A percentile compares a stretch with the other conserved stretches of the same genome.
These are phyloP conservation scores for Withania somnifera DNA, from an alignment of 305 asterid genomes.

Conservation along the genomic window DNA sequence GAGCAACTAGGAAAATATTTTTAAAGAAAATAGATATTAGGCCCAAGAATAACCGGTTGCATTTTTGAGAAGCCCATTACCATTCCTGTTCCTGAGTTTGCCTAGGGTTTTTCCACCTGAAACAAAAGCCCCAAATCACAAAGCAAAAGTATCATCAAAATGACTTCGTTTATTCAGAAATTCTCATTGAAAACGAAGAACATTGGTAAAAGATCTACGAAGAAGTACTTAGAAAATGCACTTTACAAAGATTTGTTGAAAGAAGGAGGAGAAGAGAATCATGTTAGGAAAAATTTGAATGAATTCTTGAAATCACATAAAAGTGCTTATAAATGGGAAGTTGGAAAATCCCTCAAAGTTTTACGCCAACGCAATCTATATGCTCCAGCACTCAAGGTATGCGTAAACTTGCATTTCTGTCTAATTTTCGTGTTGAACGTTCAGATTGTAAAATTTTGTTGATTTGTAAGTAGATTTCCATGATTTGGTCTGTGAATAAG, in stretches of 20 bases:
- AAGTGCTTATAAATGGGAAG: conserved; percentile 91
- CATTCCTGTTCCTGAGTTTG: background rate
- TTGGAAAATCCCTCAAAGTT: conserved; percentile 55
- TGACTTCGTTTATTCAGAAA: conserved; percentile 80
- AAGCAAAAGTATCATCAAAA: conserved; percentile 6
- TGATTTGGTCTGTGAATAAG: background rate
- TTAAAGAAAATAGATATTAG: too few relatives aligned
- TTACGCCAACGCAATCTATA: conserved; percentile 73
- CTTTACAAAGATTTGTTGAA: conserved; percentile 70
- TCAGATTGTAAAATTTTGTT: background rate
- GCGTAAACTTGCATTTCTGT: background rate
- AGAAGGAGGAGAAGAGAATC: conserved; percentile 56
- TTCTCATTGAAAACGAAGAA: conserved; percentile 47
- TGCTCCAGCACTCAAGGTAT: conserved; percentile 71
- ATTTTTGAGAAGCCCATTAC: background rate
- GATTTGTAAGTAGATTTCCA: background rate
- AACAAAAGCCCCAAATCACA: background rate
- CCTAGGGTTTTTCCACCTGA: conserved; percentile 7
- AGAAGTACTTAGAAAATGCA: conserved; percentile 69
- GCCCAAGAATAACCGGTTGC: background rate
- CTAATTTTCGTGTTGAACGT: background rate
- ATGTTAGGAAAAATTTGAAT: conserved; percentile 48
- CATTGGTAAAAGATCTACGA: conserved; percentile 49
- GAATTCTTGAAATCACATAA: conserved; percentile 52
- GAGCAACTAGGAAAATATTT: too few relatives aligned